Conservation (phyloP, 139 green algal genomes). For the Chlorella sp. region DNA sequence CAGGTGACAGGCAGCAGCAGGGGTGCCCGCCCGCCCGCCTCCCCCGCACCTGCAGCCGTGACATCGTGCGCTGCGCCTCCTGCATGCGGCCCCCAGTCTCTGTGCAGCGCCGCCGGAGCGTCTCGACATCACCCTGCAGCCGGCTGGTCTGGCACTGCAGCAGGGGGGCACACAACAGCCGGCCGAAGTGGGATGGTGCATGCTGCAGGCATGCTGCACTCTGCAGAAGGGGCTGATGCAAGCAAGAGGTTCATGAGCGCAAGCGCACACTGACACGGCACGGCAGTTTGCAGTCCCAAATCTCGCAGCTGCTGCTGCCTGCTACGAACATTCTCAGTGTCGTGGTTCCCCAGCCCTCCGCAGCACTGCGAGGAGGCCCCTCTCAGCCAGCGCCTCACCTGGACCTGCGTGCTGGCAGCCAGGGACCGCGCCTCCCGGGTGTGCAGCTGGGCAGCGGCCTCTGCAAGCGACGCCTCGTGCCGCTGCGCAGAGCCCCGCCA, state of each 20-base stretch:
- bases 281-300: background rate
- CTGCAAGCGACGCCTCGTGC: slow-evolving; percentile 26
- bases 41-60: slow-evolving; percentile 14
- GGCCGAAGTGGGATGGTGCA: background rate
- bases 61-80: slow-evolving; percentile 8
- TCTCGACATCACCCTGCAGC: background rate
- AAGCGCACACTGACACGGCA: background rate
- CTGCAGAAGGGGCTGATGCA: background rate
- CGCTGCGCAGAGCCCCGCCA: slow-evolving; percentile 25
- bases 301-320: no score
- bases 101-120: slow-evolving; percentile 10
- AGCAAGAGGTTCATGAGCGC: background rate
- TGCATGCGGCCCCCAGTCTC: slow-evolving; percentile 7
- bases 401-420: background rate
- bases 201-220: background rate
- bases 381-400: background rate
- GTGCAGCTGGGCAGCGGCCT: slow-evolving; percentile 30
- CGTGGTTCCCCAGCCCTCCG: background rate
- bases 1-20: background rate
- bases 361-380: background rate
- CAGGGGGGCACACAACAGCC: no score
- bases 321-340: no score
- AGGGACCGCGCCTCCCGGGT: slow-evolving; percentile 16
- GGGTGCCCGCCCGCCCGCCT: no score
- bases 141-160: background rate